phyloP scores from a whole-genome alignment of 345 rosid species.

The Citrus trifoliata region DNA sequence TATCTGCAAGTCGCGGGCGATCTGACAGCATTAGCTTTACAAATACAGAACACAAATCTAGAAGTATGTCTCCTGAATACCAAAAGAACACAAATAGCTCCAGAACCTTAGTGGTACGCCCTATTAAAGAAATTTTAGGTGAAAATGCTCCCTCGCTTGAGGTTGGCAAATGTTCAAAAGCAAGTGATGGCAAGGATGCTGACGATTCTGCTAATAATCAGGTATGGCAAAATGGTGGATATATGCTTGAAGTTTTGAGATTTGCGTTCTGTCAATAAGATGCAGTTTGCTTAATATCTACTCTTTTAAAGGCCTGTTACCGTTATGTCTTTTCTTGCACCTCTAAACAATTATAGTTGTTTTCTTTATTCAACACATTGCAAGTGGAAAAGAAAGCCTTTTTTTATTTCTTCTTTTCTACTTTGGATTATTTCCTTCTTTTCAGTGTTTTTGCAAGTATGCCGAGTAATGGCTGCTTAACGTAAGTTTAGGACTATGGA shows the following conservation, averaged over 20 bases:
- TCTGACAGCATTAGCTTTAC: constrained; percentile 21
- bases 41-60: constrained; percentile 33
- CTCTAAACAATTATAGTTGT: background rate
- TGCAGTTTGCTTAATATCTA: background rate
- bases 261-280: background rate
- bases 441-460: background rate
- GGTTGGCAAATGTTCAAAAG: constrained; percentile 24
- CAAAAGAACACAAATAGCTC: constrained; percentile 27
- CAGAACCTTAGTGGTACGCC: constrained; percentile 25
- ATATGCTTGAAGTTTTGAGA: background rate
- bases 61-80: constrained; percentile 46
- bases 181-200: constrained; percentile 21
- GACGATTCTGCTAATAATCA: constrained; percentile 22
- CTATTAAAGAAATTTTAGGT: constrained; percentile 35
- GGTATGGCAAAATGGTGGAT: constrained; percentile 17
- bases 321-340: background rate
- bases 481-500: background rate
- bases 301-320: background rate
- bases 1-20: constrained; percentile 29
- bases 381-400: background rate
- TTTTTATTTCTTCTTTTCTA: background rate
- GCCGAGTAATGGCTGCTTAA: background rate
- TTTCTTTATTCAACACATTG: background rate
- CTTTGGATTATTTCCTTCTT: background rate
- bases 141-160: constrained; percentile 24